These are phyloP conservation scores for Fusarium pininemorale DNA, from an alignment of 2,329 filamentous ascomycete species.

Conservation along the genomic window DNA sequence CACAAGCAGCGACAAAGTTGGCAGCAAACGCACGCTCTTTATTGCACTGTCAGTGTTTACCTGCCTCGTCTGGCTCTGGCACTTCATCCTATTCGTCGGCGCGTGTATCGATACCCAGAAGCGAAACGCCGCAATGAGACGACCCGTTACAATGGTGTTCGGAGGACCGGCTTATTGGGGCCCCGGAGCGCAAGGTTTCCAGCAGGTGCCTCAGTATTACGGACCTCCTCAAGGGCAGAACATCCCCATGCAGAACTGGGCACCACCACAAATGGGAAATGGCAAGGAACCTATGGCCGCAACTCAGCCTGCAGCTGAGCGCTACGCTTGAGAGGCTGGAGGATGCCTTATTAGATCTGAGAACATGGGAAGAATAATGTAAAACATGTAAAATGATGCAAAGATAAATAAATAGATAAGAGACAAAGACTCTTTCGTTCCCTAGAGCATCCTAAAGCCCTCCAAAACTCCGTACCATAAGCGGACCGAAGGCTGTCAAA, in stretches of 20 bases:
- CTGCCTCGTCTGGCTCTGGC: constrained; percentile 41
- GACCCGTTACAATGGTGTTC: constrained; percentile 40
- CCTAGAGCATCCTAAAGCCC: neutral
- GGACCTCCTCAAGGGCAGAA: constrained; percentile 22
- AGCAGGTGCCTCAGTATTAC: constrained; percentile 40
- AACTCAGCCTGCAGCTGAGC: constrained; percentile 2
- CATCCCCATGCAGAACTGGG: constrained; percentile 34
- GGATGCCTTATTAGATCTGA: neutral
- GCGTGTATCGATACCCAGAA: constrained; percentile 52
- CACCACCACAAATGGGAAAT: constrained; percentile 5
- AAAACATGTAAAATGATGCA: neutral
- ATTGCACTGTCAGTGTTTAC: constrained; percentile 37
- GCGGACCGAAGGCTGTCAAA: no score
- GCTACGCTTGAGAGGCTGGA: constrained; percentile 5
- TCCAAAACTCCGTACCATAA: neutral
- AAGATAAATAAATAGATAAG: no score
- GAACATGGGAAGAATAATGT: neutral
- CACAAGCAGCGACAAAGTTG: neutral
- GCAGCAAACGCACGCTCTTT: constrained; percentile 19
- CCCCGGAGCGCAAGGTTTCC: constrained; percentile 44
- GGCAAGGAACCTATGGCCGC: constrained; percentile 11
- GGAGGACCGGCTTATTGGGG: constrained; percentile 44
- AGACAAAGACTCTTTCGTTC: neutral
- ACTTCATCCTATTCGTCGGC: constrained; percentile 52
- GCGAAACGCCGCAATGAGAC: constrained; percentile 39